Base-by-base conservation (phyloP, 2,329 filamentous ascomycete genomes). In the Colletotrichum falcatum region DNA sequence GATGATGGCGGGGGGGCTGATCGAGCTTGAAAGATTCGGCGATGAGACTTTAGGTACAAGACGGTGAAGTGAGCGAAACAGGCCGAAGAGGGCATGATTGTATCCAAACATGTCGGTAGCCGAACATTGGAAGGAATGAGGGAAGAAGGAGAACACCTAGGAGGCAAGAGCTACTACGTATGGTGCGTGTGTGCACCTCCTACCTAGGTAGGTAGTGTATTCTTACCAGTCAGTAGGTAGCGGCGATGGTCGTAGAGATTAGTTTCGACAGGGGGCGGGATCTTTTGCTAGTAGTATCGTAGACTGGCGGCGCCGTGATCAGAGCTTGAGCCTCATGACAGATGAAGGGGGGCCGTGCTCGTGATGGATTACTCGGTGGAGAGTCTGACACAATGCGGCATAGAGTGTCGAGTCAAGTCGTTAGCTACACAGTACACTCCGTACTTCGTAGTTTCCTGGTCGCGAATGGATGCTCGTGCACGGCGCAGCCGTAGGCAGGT, bases 21-120 rank as follows among this genome's bases (percentile, higher is more conserved):
- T 64, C 18, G 63, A 65, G 55, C 46, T 54, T 65, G 39, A 39
- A 56, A 42, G 20, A 56, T 26, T 39, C 39, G 23, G 26, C 18
- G 28, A 61, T 60, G 61, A 69, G 44, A 66, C 30, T 16, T 59
- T 28, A 28, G 54, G 61, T 54, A 65, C 37, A 61, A 60, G 61
- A 64, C 37, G 53, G 54, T 39, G 54, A 33, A 11, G 14, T 59
- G 51, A 48, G 37, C 54, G 61, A 65, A 56, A 53, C 23, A 39
- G 30, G 33, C 37, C 39, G 61, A 42, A 60, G 62, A 42, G 16
- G 46, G 28, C 11, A 48, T 55, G 61, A 26, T 55, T 16, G 39
- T 60, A 14, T 26, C 35, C 48, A 20, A 48, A 48, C 18, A 14
- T 16, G 9, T 30, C 44, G 28, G 42, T 65, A 33, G 39, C 28